Evolutionary conservation across 108 stramenopile species (phyloP).

Genomic region (Ochromonas danica): DNA sequence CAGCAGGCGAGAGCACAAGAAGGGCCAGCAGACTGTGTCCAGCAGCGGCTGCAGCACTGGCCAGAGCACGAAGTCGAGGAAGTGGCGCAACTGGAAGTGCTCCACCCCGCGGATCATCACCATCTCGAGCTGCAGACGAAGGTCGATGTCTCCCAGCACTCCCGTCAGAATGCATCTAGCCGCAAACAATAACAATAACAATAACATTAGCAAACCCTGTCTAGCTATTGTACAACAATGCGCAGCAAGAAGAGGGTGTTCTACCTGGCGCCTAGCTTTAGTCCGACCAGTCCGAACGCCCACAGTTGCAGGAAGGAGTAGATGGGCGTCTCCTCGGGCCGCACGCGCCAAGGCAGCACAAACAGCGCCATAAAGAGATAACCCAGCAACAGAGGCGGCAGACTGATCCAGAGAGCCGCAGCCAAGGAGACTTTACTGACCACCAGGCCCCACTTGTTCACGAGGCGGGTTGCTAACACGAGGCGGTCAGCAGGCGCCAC

Average conservation of each 20-base stretch:
- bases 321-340: neutral
- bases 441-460: neutral
- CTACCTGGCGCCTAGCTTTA: conserved; percentile 17
- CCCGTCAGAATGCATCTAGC: conserved; percentile 15
- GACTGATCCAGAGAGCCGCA: conserved; percentile 1
- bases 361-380: neutral
- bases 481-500: neutral
- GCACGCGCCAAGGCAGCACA: neutral
- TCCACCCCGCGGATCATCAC: neutral
- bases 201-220: neutral
- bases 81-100: neutral
- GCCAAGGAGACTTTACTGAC: neutral
- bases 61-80: neutral
- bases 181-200: neutral
- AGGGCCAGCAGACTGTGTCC: neutral
- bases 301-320: neutral
- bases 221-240: neutral
- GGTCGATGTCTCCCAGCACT: neutral
- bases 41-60: neutral
- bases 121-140: neutral
- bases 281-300: conserved; percentile 8
- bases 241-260: neutral
- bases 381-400: conserved; percentile 12
- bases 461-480: too few relatives aligned
- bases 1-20: neutral